phyloP scores from a whole-genome alignment of 140 eudicot species.

The Cichorium intybus region DNA sequence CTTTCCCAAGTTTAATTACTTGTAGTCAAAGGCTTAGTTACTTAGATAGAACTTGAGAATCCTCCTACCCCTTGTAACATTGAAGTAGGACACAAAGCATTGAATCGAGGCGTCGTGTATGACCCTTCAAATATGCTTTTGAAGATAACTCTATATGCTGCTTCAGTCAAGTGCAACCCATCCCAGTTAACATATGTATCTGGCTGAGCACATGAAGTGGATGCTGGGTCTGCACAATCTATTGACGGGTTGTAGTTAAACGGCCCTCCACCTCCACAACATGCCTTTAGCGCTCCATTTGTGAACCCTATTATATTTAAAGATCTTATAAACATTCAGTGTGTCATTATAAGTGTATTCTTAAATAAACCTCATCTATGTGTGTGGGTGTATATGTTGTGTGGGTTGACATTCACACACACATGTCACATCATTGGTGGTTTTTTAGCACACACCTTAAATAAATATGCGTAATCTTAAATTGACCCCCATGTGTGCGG shows the following conservation, averaged over 20 bases:
- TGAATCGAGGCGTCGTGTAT: constrained; percentile 36
- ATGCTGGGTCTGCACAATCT: constrained; percentile 18
- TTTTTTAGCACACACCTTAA: too few species aligned
- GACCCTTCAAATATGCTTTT: constrained; percentile 43
- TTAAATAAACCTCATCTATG: too few species aligned
- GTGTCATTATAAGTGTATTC: too few species aligned
- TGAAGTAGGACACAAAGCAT: constrained; percentile 14
- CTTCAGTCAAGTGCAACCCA: constrained; percentile 32
- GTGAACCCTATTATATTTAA: constrained; percentile 19
- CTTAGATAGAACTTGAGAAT: background rate
- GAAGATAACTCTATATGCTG: constrained; percentile 32
- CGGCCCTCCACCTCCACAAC: constrained; percentile 34
- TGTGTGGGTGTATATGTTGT: too few species aligned
- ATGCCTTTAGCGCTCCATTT: constrained; percentile 27
- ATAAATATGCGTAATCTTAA: too few species aligned
- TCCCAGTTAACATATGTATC: constrained; percentile 29
- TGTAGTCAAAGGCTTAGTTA: constrained; percentile 4
- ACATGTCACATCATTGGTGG: too few species aligned
- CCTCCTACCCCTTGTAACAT: constrained; percentile 3
- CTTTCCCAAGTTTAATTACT: background rate
- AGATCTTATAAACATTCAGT: background rate
- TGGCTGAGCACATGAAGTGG: constrained; percentile 19
- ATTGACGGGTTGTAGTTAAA: constrained; percentile 12
- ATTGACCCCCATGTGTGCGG: too few species aligned
- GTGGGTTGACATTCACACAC: too few species aligned